phyloP scores from a whole-genome alignment of 2,329 filamentous ascomycete species.

The Ophiocordyceps sinensis region DNA sequence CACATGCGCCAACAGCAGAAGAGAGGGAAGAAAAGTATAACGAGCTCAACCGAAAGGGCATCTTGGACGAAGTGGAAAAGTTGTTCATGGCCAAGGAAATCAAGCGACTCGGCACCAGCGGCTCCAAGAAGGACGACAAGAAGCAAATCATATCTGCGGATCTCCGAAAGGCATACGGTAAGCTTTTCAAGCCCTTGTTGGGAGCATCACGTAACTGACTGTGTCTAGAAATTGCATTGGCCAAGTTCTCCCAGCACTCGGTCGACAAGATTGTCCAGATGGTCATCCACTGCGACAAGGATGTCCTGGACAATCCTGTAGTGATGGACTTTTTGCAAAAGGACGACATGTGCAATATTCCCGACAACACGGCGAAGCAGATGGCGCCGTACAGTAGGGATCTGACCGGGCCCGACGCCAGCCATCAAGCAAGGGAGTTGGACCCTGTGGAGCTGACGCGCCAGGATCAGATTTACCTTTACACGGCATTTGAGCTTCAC shows the following conservation, averaged over 20 bases:
- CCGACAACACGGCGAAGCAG: constrained; percentile 77
- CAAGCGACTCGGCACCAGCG: constrained; percentile 62
- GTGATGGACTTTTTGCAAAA: constrained; percentile 95
- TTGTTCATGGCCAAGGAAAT: constrained; percentile 96
- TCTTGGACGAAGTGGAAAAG: constrained; percentile 94
- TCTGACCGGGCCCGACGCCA: constrained; percentile 80
- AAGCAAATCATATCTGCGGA: constrained; percentile 93
- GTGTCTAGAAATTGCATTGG: constrained; percentile 64
- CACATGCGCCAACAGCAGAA: constrained; percentile 70
- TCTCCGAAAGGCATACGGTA: constrained; percentile 73
- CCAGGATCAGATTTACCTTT: constrained; percentile 90
- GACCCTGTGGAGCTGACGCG: constrained; percentile 80
- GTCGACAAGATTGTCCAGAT: constrained; percentile 79
- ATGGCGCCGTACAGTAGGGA: constrained; percentile 95
- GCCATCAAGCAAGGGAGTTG: constrained; percentile 63
- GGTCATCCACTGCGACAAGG: constrained; percentile 89
- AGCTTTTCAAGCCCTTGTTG: constrained; percentile 11
- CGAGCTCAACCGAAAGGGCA: constrained; percentile 85
- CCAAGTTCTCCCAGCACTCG: constrained; percentile 78
- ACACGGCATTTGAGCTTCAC: constrained; percentile 84
- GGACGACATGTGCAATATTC: constrained; percentile 82
- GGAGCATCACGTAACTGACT: not conserved
- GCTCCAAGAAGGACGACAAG: constrained; percentile 78
- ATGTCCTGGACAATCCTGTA: constrained; percentile 75
- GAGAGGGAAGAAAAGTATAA: constrained; percentile 92